Conservation (phyloP, 2,329 filamentous ascomycete species). For the Juglanconis juglandina region DNA sequence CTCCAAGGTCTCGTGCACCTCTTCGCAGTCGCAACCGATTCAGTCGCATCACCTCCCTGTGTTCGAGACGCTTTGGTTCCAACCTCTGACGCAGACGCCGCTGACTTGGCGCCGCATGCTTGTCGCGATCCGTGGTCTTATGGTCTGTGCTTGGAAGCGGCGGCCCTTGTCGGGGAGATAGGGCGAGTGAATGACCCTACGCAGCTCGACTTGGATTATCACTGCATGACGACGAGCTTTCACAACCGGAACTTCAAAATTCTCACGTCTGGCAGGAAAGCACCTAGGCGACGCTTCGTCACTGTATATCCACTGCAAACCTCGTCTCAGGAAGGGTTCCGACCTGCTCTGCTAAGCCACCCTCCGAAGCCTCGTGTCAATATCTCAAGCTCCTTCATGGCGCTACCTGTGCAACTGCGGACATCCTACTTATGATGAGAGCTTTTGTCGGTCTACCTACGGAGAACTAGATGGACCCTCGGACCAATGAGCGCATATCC, state of each 20-base stretch:
- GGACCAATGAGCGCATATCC: slow-evolving; percentile 1
- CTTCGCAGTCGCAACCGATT: neutral
- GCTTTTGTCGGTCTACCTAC: neutral
- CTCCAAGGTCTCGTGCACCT: neutral
- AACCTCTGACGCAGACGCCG: neutral
- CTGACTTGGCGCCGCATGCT: neutral
- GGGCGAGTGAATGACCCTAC: no score
- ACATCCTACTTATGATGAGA: neutral
- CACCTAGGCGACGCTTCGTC: no score
- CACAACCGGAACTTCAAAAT: no score
- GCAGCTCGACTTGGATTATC: no score
- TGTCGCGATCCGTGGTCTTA: neutral
- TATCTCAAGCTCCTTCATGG: neutral
- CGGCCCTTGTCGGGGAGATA: no score
- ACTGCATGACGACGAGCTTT: no score
- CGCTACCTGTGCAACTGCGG: neutral
- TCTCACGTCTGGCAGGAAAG: no score
- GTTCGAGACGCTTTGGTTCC: neutral
- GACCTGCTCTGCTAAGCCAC: neutral
- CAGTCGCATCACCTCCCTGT: neutral
- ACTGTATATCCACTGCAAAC: neutral
- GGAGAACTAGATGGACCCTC: slow-evolving; percentile 4
- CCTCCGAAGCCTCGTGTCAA: neutral
- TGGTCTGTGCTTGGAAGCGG: neutral
- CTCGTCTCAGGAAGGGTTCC: no score